phyloP scores from a whole-genome alignment of 2,329 filamentous ascomycete species.

The Aphanoascus verrucosus region DNA sequence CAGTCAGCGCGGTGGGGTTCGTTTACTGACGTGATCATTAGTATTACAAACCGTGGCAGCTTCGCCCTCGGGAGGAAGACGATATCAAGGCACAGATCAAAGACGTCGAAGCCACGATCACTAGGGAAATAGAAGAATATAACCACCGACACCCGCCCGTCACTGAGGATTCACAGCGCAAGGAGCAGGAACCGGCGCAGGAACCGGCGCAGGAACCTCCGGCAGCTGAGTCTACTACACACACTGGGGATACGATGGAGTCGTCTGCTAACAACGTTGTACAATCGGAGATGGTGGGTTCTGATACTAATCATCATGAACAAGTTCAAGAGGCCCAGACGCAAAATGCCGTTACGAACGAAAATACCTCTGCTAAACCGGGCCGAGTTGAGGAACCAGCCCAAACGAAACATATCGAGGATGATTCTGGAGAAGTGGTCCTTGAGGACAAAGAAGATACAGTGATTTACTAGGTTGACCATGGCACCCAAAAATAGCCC shows the following conservation, averaged over 20 bases:
- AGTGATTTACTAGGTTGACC: conserved; percentile 60
- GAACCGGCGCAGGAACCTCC: conserved; percentile 16
- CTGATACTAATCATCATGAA: conserved; percentile 15
- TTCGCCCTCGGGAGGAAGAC: conserved; percentile 57
- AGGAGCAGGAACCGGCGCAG: conserved; percentile 13
- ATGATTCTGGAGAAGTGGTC: conserved; percentile 65
- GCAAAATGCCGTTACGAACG: conserved; percentile 19
- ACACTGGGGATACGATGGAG: conserved; percentile 38
- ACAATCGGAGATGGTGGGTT: conserved; percentile 22
- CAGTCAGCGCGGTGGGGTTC: not conserved
- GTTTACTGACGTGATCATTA: conserved; percentile 30
- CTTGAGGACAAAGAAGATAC: conserved; percentile 81
- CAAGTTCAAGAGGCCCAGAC: conserved; percentile 10
- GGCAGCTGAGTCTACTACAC: conserved; percentile 22
- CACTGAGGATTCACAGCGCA: conserved; percentile 17
- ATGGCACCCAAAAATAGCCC: not conserved
- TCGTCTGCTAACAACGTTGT: conserved; percentile 5
- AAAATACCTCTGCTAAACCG: conserved; percentile 33
- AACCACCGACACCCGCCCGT: conserved; percentile 37
- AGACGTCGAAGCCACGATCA: conserved; percentile 53
- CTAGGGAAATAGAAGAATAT: conserved; percentile 55
- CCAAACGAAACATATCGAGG: conserved; percentile 44
- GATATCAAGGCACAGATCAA: conserved; percentile 59
- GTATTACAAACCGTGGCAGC: conserved; percentile 81
- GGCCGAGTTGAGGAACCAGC: conserved; percentile 22